Evolutionary conservation across 2,329 filamentous ascomycete species (phyloP).

Genomic region (Ophiocordyceps robertsii): DNA sequence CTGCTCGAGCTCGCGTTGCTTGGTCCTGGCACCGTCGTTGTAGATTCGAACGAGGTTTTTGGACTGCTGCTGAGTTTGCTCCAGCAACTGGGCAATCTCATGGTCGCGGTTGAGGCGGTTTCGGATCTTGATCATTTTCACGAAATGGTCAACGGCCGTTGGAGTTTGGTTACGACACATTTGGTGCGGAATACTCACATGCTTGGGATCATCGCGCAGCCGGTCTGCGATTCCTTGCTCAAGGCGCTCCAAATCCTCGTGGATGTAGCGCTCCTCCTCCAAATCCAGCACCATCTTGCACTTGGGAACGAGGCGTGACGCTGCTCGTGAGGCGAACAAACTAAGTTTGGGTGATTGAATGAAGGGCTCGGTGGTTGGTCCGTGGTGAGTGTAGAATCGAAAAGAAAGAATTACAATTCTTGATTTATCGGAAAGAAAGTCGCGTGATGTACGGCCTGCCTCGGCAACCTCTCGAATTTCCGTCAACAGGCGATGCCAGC

Average conservation of each 20-base stretch:
- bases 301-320: background rate
- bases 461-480: no score
- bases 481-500: no score
- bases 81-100: slow-evolving; percentile 74
- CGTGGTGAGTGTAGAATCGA: no score
- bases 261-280: slow-evolving; percentile 86
- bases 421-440: no score
- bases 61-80: slow-evolving; percentile 80
- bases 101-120: slow-evolving; percentile 85
- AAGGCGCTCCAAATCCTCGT: slow-evolving; percentile 91
- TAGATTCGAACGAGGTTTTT: slow-evolving; percentile 71
- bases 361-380: no score
- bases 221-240: slow-evolving; percentile 90
- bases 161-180: background rate
- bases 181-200: slow-evolving; percentile 40
- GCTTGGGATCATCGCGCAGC: slow-evolving; percentile 75
- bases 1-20: slow-evolving; percentile 67
- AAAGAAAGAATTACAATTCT: no score
- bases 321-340: background rate
- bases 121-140: slow-evolving; percentile 43
- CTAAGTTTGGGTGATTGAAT: no score
- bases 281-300: slow-evolving; percentile 54
- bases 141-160: background rate
- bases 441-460: no score
- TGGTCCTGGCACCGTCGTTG: slow-evolving; percentile 59